Conservation (phyloP, 495 filamentous ascomycete genomes). For the Recurvomyces mirabilis region DNA sequence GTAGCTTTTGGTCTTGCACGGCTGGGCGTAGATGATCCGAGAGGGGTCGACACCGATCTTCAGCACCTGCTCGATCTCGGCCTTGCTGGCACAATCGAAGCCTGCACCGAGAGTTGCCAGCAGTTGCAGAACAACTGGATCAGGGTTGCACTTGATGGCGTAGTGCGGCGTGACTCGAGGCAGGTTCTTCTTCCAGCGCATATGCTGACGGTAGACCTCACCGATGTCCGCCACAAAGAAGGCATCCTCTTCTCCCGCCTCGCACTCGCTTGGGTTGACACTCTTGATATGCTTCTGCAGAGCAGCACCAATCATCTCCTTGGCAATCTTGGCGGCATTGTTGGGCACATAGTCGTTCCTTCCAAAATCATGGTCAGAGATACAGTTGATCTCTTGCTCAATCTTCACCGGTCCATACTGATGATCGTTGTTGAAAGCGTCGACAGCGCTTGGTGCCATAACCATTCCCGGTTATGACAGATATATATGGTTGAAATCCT, state of each 20-base stretch:
- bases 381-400: constrained; percentile 3
- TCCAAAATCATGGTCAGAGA: constrained; percentile 1
- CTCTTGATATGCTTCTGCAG: constrained; percentile 68
- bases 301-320: constrained; percentile 58
- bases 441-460: constrained; percentile 66
- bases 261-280: constrained; percentile 76
- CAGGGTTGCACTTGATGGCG: constrained; percentile 97
- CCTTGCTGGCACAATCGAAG: constrained; percentile 97
- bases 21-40: constrained; percentile 97
- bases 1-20: constrained; percentile 98
- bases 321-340: constrained; percentile 24
- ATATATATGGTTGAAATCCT: constrained; percentile 21
- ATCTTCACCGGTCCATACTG: constrained; percentile 25
- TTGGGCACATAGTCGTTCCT: background rate
- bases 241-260: constrained; percentile 83
- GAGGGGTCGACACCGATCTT: constrained; percentile 73
- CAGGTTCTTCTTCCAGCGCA: constrained; percentile 94
- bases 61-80: constrained; percentile 86
- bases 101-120: constrained; percentile 80
- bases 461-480: constrained; percentile 32
- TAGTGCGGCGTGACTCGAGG: constrained; percentile 92
- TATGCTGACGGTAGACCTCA: constrained; percentile 95
- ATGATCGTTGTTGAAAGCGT: constrained; percentile 41
- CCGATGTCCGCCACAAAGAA: constrained; percentile 98
- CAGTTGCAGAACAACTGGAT: constrained; percentile 76